These are phyloP conservation scores for Arabidopsis hybrid DNA, from an alignment of 441 rosid species.

Conservation along the genomic window DNA sequence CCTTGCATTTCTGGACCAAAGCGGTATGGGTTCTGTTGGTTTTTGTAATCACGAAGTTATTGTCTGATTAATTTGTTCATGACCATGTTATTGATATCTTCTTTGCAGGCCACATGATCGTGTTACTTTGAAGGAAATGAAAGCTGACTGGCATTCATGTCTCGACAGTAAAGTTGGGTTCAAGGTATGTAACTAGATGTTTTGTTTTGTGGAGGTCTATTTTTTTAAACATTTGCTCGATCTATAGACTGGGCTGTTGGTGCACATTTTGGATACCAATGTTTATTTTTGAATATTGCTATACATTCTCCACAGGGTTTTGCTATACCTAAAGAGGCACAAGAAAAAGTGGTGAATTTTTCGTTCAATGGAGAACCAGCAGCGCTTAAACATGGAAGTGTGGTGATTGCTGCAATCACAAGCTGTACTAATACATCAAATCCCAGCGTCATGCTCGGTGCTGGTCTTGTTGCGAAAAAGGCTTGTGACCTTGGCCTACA, in stretches of 20 bases:
- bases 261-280: not conserved
- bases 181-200: slow-evolving; percentile 58
- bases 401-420: slow-evolving; percentile 98
- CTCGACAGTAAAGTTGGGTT: slow-evolving; percentile 89
- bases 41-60: not conserved
- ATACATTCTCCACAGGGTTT: slow-evolving; percentile 68
- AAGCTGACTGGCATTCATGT: slow-evolving; percentile 96
- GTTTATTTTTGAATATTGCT: not conserved
- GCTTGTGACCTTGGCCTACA: slow-evolving; percentile 95
- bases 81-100: slow-evolving; percentile 18
- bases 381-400: slow-evolving; percentile 94
- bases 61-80: not conserved
- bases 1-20: slow-evolving; percentile 99
- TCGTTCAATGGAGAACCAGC: slow-evolving; percentile 87
- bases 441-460: slow-evolving; percentile 99
- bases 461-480: slow-evolving; percentile 98
- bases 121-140: slow-evolving; percentile 90
- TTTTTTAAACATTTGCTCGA: not conserved
- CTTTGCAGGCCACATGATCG: slow-evolving; percentile 94
- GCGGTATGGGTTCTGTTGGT: slow-evolving; percentile 57
- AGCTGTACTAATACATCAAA: slow-evolving; percentile 99
- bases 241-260: slow-evolving; percentile 9
- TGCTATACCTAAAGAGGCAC: slow-evolving; percentile 90
- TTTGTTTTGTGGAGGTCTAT: slow-evolving; percentile 11
- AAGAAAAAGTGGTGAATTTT: slow-evolving; percentile 79